A percentile compares a stretch with the other conserved stretches of the same genome.
Conservation (phyloP, 441 rosid species). For the Euphorbia schlechtendalii region DNA sequence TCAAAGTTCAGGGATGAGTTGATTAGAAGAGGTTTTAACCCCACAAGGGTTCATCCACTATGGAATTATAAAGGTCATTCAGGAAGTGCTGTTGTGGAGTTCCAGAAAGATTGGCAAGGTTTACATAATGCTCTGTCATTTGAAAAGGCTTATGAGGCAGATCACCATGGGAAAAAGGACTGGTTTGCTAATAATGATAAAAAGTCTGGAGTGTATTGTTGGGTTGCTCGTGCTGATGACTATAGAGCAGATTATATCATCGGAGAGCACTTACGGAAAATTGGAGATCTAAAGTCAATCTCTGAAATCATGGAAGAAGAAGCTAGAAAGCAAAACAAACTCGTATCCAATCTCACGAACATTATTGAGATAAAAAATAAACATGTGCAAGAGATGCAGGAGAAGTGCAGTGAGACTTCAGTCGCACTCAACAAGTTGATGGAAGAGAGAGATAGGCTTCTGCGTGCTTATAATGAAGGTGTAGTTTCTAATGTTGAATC, state of each 20-base stretch:
- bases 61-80: conserved; percentile 88
- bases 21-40: conserved; percentile 68
- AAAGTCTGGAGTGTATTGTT: conserved; percentile 59
- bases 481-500: conserved; percentile 5
- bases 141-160: conserved; percentile 75
- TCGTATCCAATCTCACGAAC: conserved; percentile 47
- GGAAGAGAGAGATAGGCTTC: conserved; percentile 70
- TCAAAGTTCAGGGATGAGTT: conserved; percentile 72
- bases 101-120: conserved; percentile 82
- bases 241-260: conserved; percentile 52
- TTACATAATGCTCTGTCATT: conserved; percentile 81
- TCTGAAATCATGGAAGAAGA: conserved; percentile 79
- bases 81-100: conserved; percentile 78
- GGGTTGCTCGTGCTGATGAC: conserved; percentile 96
- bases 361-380: conserved; percentile 44
- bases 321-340: conserved; percentile 62
- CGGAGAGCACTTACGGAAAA: conserved; percentile 75
- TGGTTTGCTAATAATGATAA: conserved; percentile 39
- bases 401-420: conserved; percentile 49
- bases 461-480: conserved; percentile 77
- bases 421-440: conserved; percentile 35
- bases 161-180: conserved; percentile 65
- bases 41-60: conserved; percentile 66
- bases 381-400: conserved; percentile 49
- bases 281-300: conserved; percentile 73